phyloP scores from a whole-genome alignment of 306 rosid species.

The Cucumis melo region DNA sequence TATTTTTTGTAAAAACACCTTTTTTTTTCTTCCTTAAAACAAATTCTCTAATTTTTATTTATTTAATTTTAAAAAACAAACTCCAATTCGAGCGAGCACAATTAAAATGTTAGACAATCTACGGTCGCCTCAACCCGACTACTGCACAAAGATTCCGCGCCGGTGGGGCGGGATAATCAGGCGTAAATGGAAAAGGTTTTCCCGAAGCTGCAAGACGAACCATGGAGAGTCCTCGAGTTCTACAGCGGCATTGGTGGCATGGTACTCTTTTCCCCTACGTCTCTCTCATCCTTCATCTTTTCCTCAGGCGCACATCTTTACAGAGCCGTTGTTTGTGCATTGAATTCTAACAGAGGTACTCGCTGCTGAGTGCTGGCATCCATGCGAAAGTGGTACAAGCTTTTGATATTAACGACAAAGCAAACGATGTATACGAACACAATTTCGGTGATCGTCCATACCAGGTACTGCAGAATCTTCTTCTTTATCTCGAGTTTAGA shows the following conservation, averaged over 20 bases:
- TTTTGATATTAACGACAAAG: conserved; percentile 79
- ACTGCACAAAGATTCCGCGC: neutral
- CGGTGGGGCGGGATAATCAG: neutral
- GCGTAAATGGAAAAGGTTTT: conserved; percentile 27
- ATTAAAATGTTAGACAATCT: neutral
- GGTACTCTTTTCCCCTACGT: conserved; percentile 23
- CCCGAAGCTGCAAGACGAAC: conserved; percentile 14
- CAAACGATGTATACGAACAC: conserved; percentile 71
- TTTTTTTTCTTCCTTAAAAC: too few relatives aligned
- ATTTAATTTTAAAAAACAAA: too few relatives aligned
- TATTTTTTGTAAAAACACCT: too few relatives aligned
- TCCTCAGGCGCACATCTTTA: neutral
- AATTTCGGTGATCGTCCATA: conserved; percentile 78
- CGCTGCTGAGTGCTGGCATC: conserved; percentile 46
- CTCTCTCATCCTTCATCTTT: neutral
- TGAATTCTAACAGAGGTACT: conserved; percentile 44
- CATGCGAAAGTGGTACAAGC: conserved; percentile 59
- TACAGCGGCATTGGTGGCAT: conserved; percentile 96
- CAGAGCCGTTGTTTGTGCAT: neutral
- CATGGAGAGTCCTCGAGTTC: conserved; percentile 76
- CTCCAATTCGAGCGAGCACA: too few relatives aligned
- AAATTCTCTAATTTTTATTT: too few relatives aligned
- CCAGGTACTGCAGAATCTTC: conserved; percentile 34
- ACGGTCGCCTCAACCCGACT: neutral
- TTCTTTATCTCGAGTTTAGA: neutral